Evolutionary conservation across 2,329 filamentous ascomycete species (phyloP), one percentile per base, ranked within the genome.

Genomic region (Pestalotiopsis sp.): DNA sequence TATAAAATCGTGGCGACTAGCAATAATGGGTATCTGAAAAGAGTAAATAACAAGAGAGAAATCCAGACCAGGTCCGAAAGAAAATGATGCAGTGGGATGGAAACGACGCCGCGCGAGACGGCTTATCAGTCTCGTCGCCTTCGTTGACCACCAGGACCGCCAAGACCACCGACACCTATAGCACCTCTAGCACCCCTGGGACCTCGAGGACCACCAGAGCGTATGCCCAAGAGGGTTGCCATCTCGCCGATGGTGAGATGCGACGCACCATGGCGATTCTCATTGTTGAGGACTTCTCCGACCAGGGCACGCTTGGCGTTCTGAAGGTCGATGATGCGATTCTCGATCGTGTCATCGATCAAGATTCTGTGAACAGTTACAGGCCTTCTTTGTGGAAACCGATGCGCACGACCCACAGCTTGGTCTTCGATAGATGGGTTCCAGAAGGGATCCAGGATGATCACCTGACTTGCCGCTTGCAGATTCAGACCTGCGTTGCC

Each of bases 351-450:
- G 6, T 86, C 83, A 59, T 86, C 76, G 9, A 93, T 86, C 1
- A 94, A 79, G 4, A 94, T 81, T 1, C 91, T 87, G 77, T 94
- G 91, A 2, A 94, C 88, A 60, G 85, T 83, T 2, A 94, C 92
- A 4, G 86, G 81, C 3, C 55, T 61, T n/a, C 62, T 55, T 58
- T 67, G 65, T 13, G 57, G 57, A 17, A 63, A n/a, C 12, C 65
- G 65, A 17, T 67, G 65, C 5, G 59, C 57, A 31, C 65, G 65
- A 20, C 65, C 57, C 14, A 67, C 45, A 6, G 65, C 65, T 58
- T 67, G 59, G 12, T 67, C 65, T 36, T 67, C 57, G 3, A 67
- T 41, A 20, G 39, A 67, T 17, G 65, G 65, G 25, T 67, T 67
- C 65, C 65, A 67, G 41, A 67, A 67, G 31, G 65, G 65, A 12